Percentiles rank a stretch among this genome's conserved stretches.
Evolutionary conservation across 164 flowering plant species (phyloP).

Genomic region (Taxillus chinensis): DNA sequence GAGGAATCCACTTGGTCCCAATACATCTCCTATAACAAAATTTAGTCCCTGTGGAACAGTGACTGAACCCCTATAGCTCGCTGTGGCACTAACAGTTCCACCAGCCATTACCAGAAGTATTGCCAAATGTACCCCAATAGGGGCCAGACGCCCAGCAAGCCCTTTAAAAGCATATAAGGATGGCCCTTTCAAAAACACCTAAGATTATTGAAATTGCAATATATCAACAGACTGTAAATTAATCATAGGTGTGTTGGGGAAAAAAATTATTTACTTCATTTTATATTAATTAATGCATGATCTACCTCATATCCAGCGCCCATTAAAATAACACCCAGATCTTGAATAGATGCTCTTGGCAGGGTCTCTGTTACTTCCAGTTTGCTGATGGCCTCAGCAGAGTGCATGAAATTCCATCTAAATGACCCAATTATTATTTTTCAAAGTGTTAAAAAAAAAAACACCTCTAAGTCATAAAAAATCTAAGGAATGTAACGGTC

Average conservation of each 20-base stretch:
- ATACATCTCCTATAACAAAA: conserved; percentile 81
- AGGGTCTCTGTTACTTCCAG: conserved; percentile 69
- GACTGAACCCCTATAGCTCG: conserved; percentile 87
- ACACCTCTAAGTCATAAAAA: conserved; percentile 12
- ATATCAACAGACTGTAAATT: background rate
- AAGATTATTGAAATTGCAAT: background rate
- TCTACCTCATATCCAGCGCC: conserved; percentile 94
- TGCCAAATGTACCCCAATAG: conserved; percentile 91
- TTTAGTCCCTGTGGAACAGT: conserved; percentile 96
- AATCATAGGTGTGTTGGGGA: too few species aligned
- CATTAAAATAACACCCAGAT: conserved; percentile 81
- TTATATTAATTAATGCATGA: too few species aligned
- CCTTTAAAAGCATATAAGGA: conserved; percentile 89
- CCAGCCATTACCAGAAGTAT: conserved; percentile 93
- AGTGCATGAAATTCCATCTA: conserved; percentile 75
- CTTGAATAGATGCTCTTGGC: conserved; percentile 67
- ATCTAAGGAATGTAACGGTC: conserved; percentile 7
- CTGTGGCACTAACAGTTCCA: conserved; percentile 81
- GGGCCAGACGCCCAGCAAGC: conserved; percentile 86
- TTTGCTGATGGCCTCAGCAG: conserved; percentile 63
- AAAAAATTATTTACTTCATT: too few species aligned
- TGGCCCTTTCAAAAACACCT: conserved; percentile 91
- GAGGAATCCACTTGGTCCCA: conserved; percentile 74
- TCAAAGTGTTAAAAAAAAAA: conserved; percentile 5
- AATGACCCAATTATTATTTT: conserved; percentile 18